Conservation (phyloP, 2,329 filamentous ascomycete genomes). For the Knufia petricola region DNA sequence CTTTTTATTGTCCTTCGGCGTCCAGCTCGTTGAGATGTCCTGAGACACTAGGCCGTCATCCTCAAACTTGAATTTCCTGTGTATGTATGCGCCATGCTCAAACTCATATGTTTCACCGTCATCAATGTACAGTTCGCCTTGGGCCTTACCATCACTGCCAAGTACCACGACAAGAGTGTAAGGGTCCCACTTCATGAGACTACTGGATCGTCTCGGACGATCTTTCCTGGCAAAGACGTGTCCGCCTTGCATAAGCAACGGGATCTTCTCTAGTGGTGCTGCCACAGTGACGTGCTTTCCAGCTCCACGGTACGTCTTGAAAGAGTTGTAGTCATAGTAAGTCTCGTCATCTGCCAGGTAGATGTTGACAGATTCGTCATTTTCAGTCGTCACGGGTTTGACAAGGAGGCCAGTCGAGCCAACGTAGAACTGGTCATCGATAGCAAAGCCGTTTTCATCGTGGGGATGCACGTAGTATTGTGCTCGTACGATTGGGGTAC, state of each 20-base stretch:
- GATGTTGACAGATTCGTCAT: conserved; percentile 61
- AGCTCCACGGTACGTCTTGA: conserved; percentile 61
- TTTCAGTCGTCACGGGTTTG: conserved; percentile 78
- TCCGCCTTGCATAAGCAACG: conserved; percentile 83
- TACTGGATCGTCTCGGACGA: conserved; percentile 70
- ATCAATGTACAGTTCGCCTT: conserved; percentile 79
- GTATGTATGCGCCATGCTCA: conserved; percentile 75
- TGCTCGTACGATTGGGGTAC: conserved; percentile 78
- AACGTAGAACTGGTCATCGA: conserved; percentile 91
- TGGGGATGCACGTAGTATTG: conserved; percentile 87
- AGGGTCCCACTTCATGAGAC: conserved; percentile 87
- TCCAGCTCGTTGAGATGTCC: conserved; percentile 42
- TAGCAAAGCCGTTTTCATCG: conserved; percentile 74
- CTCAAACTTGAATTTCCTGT: conserved; percentile 64
- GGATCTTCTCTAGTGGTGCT: conserved; percentile 76
- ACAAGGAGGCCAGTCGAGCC: conserved; percentile 81
- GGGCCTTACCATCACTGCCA: conserved; percentile 58
- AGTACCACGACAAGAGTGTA: conserved; percentile 81
- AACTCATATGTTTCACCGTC: conserved; percentile 91
- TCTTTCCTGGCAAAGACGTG: conserved; percentile 89
- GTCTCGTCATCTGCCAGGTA: conserved; percentile 82
- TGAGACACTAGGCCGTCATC: conserved; percentile 55
- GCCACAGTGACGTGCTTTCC: conserved; percentile 60
- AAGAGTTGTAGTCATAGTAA: conserved; percentile 95
- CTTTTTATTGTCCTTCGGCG: conserved; percentile 47